Evolutionary conservation across 768 basidiomycete species (phyloP), one percentile per base, ranked within the genome.

Genomic region (Serendipita sp.): DNA sequence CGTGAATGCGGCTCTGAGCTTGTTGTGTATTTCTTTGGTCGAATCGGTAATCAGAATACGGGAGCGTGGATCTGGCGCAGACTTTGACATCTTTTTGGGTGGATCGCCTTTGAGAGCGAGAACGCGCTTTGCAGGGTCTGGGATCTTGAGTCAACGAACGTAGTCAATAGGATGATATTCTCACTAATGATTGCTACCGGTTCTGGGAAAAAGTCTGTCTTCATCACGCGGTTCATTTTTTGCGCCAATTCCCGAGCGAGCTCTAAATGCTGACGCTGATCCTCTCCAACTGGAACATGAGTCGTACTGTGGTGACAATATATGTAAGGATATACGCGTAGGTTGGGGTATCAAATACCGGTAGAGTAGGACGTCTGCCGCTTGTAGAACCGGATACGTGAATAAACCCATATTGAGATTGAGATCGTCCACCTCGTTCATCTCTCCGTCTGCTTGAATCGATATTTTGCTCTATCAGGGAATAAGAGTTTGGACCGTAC

Each of bases 231-330:
- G 72, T 97, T 97, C 76, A 95, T 95, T 5, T 75, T 76, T 16
- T 89, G 83, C 0, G 90, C 92, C 10, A 96, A 75, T 69, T 94
- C 91, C 35, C 92, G 84, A 16, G 81, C 81, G 0, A 98, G 82
- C 70, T 96, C 93, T 46, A 97, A 81, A 70, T 98, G 95, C 75
- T 98, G 95, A 24, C 84, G 83, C 71, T 97, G 95, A 73, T 98
- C 95, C 70, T 97, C 93, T 30, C 95, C 95, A 3, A 98, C 94
- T 0, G 95, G 95, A 0, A 98, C 88, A 72, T 93, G 89, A 0
- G 92, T 95, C 1, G 92, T 83, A 69, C 93, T 92, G 67, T 5
- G 7, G 13, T 41, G 38, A 41, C 5, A 13, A 41, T 41, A 51
- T 32, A 8, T 5, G 48, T 16, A n/a, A 32, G n/a, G 48, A 51